phyloP scores from a whole-genome alignment of 2,329 filamentous ascomycete genomes.

The Eutypella sp. region DNA sequence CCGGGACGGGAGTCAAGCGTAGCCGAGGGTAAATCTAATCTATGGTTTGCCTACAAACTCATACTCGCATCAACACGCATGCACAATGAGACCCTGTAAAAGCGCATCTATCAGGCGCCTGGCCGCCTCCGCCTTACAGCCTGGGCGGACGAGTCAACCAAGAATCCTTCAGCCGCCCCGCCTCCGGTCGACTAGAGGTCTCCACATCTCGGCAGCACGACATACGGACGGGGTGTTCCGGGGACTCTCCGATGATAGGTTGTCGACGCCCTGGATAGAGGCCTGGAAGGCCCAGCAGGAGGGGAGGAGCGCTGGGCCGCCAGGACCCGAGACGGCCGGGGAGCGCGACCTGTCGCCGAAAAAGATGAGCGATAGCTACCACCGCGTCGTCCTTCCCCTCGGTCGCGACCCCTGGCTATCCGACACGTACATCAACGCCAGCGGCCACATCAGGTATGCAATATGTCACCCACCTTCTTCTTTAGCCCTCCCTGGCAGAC shows the following conservation, averaged over 20 bases:
- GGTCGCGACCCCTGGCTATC: conserved; percentile 71
- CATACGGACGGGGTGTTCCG: conserved; percentile 33
- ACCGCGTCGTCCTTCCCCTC: conserved; percentile 63
- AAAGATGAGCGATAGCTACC: conserved; percentile 67
- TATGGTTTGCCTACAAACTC: not conserved
- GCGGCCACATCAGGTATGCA: conserved; percentile 66
- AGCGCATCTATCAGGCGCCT: conserved; percentile 11
- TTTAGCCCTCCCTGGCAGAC: conserved; percentile 22
- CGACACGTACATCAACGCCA: conserved; percentile 73
- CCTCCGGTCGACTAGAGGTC: conserved; percentile 7
- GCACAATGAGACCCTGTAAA: conserved; percentile 14
- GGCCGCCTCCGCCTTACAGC: conserved; percentile 6
- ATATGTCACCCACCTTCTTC: no score
- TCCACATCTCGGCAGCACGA: conserved; percentile 18
- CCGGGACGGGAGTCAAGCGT: not conserved
- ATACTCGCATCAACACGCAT: no score
- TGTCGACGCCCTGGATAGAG: conserved; percentile 61
- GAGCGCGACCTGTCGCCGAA: conserved; percentile 58
- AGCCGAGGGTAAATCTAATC: not conserved
- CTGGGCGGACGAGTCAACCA: not conserved
- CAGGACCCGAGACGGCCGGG: conserved; percentile 18
- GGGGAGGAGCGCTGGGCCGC: conserved; percentile 22
- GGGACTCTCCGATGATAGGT: conserved; percentile 29
- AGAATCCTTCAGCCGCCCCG: not conserved
- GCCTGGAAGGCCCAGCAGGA: conserved; percentile 54